A percentile compares a stretch with the other conserved stretches of the same genome.
Conservation (phyloP, 108 stramenopile species). For the Fistulifera pelliculosa region DNA sequence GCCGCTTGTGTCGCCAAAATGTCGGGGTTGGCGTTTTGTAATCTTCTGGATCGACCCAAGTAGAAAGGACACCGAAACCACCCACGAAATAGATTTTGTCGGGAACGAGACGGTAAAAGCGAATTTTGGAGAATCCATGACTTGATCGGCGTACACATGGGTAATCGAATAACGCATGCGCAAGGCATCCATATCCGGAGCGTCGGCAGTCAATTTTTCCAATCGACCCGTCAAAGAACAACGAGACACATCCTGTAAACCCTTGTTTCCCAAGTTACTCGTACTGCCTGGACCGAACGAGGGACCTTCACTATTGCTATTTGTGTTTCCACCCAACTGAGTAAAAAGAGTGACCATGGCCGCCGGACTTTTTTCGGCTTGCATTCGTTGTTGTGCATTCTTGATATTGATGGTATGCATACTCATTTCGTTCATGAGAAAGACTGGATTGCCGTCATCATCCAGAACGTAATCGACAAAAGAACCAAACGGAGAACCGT, state of each 20-base stretch:
- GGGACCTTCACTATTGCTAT: background rate
- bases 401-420: constrained; percentile 94
- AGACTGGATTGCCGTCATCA: constrained; percentile 83
- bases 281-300: constrained; percentile 3
- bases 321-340: constrained; percentile 42
- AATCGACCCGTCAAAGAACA: constrained; percentile 86
- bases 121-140: constrained; percentile 91
- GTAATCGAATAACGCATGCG: constrained; percentile 86
- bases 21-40: constrained; percentile 83
- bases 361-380: constrained; percentile 5
- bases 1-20: constrained; percentile 90
- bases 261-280: constrained; percentile 13
- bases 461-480: constrained; percentile 97
- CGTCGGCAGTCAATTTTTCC: constrained; percentile 53
- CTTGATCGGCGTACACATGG: constrained; percentile 93
- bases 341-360: constrained; percentile 71
- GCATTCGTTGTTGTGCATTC: constrained; percentile 9
- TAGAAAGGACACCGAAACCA: constrained; percentile 90
- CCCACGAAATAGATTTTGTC: constrained; percentile 91
- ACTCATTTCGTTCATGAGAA: constrained; percentile 91
- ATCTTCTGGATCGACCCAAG: constrained; percentile 87
- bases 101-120: constrained; percentile 84
- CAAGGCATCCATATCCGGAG: constrained; percentile 73
- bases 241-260: constrained; percentile 76
- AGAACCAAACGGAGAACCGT: constrained; percentile 89